Base-by-base conservation (phyloP, 495 filamentous ascomycete species). In the Extremus antarcticus region DNA sequence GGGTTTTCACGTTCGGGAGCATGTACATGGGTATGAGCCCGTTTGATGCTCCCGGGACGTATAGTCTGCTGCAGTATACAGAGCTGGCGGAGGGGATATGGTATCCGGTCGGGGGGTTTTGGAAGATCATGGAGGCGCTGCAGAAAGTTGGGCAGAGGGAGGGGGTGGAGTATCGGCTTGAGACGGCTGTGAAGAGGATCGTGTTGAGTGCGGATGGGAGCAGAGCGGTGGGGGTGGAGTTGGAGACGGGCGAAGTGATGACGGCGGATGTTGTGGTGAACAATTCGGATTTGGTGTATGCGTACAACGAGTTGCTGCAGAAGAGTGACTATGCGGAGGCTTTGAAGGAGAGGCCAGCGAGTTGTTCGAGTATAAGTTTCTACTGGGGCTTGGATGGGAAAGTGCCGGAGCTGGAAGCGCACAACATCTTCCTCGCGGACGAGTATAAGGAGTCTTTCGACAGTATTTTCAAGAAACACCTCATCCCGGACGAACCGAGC, bases 11-110 rank as follows among this genome's bases (percentile, higher is more conserved):
- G 10, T 87, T 87, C 65, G 81, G 78, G 25, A 85, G 79, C 56
- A 87, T 87, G 84, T 87, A 87, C 61, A 81, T 87, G 74, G 84
- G 84, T 0, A 87, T 87, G 84, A 77, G 71, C 55, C 84, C 84
- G 1, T 87, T 81, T 65, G 80, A 85, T 54, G 84, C 84, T 0
- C 84, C 84, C 4, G 82, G 78, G 1, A 87, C 84, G 20, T 87
- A 86, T 69, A 80, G 75, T 24, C 69, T 87, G 59, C 70, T 86
- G 41, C 84, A 86, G 63, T 87, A 87, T 66, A 83, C 82, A 10
- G 84, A 87, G 67, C 67, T 85, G 13, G 76, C 78, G 8, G 81
- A 87, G 68, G 84, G 84, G 0, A 86, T 87, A 32, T 85, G 82
- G 79, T 87, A 87, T 67, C 84, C 83, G 0, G 69, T 72, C 23